Base-by-base conservation (phyloP, 78 protist species). In the Dictyostelium capitatum region DNA sequence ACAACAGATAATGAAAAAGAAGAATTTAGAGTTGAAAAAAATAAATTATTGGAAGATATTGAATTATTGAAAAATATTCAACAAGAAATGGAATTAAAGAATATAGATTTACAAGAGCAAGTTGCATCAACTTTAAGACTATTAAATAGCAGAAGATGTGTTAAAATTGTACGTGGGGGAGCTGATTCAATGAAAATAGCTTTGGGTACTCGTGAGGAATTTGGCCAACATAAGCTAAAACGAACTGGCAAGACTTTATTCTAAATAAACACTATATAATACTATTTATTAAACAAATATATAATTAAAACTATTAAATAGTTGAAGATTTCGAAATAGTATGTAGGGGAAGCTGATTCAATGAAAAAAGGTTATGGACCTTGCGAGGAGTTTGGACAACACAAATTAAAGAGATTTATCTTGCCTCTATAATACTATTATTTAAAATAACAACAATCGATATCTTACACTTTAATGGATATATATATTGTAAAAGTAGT, bases 161-260 rank as follows among this genome's bases (percentile, higher is more conserved):
- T 87, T 12, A 74, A 77, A 51, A 57, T 87, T 25, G 74, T 87
- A 20, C n/a, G 93, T 46, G 62, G 81, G 19, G 93, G 80, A 51
- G 93, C 79, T 48, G 80, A 87, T 62, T 56, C 93, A 11, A 48
- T 77, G 80, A 87, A 87, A 80, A 56, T 41, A 17, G 93, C 93
- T 8, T 77, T 47, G 14, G 83, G 51, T 0, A 25, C 57, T 15
- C 77, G 78, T 43, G 50, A 48, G n/a, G 93, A 77, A 3, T 87
- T 87, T 77, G 93, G 85, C 51, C 83, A 87, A 77, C 59, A 48
- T 15, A 30, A 28, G 30, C 32, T 87, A 62, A 87, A 79, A 46
- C 43, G 47, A 46, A 73, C 79, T 20, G 79, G 50, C 10, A 73
- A 47, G 15, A 73, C 54, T 72, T 37, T 37, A 43, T 37, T 59